Base-by-base conservation (phyloP, 257 asterid genomes). In the Asclepias syriaca region DNA sequence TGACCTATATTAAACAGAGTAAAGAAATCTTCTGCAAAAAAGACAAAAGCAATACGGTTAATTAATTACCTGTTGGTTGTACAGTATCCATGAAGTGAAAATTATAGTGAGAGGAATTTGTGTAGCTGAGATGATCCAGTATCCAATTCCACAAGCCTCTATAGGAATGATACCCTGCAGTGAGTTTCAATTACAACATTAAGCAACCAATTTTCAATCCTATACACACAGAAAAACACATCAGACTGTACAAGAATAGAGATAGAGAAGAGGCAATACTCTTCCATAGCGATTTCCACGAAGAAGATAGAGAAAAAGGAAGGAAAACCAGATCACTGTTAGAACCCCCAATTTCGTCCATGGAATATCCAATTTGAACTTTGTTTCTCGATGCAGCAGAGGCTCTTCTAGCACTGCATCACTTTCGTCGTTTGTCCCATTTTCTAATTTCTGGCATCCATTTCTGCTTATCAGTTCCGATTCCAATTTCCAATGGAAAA, bases 251-350 rank as follows among this genome's bases (percentile, higher is more conserved):
- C 3, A 43, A 21, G 57, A 27, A 34, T 34, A 68, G 16, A 72
- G 29, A 66, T 5, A 8, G 48, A 27, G 58, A 43, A 32, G 57
- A 1, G 65, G 45, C 10, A 85, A 46, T 81, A 93, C 98, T 68
- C 86, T 93, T 74, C 96, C 91, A 67, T 83, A 65, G 77, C 86
- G 83, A 70, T 90, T 91, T 71, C 98, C 98, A n/a, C 97, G 96
- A 75, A 89, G 89, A 75, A 93, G 85, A 73, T 89, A 83, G 68
- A 89, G 54, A 37, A 81, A 48, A 68, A 89, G 81, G 77, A 89
- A 93, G 34, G 89, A 82, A 73, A 85, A 60, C 98, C 98, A 93
- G 72, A 91, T 79, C 69, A 84, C 45, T 45, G 87, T 49, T 74
- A 91, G 76, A 81, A 78, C 15, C 64, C 88, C 91, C 55, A 91